Evolutionary conservation across 805 yeast species (phyloP).

Genomic region (Cyberlindnera petersonii): DNA sequence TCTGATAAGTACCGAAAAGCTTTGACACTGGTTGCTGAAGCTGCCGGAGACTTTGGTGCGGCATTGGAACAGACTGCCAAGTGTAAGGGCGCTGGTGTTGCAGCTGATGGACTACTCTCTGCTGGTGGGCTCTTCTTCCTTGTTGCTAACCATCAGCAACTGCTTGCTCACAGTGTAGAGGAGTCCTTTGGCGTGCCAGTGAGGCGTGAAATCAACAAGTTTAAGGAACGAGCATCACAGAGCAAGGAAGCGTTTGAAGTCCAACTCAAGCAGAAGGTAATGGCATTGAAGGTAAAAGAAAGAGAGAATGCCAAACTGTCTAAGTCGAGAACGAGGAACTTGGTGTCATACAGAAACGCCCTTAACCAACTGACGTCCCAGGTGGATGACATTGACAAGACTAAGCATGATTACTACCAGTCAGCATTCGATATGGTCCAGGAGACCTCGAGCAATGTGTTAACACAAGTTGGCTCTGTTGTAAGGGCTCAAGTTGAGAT

Average conservation of each 20-base stretch:
- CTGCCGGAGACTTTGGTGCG: constrained; percentile 68
- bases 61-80: constrained; percentile 64
- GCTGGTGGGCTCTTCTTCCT: constrained; percentile 78
- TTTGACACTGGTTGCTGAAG: constrained; percentile 44
- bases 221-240: constrained; percentile 39
- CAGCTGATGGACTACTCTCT: constrained; percentile 60
- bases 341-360: constrained; percentile 63
- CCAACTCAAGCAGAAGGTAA: constrained; percentile 49
- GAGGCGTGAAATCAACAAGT: constrained; percentile 38
- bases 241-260: constrained; percentile 53
- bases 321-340: constrained; percentile 56
- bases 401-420: constrained; percentile 72
- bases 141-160: constrained; percentile 72
- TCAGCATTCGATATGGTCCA: constrained; percentile 60
- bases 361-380: constrained; percentile 65
- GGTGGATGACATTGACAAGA: constrained; percentile 71
- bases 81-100: constrained; percentile 55
- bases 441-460: constrained; percentile 51
- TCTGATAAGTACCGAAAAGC: constrained; percentile 46
- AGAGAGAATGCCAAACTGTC: constrained; percentile 55
- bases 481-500: constrained; percentile 80
- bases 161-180: constrained; percentile 56
- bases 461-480: constrained; percentile 55
- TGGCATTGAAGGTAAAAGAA: constrained; percentile 55
- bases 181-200: constrained; percentile 55